Evolutionary conservation across 305 asterid species (phyloP).

Genomic region (Nicotiana rustica): DNA sequence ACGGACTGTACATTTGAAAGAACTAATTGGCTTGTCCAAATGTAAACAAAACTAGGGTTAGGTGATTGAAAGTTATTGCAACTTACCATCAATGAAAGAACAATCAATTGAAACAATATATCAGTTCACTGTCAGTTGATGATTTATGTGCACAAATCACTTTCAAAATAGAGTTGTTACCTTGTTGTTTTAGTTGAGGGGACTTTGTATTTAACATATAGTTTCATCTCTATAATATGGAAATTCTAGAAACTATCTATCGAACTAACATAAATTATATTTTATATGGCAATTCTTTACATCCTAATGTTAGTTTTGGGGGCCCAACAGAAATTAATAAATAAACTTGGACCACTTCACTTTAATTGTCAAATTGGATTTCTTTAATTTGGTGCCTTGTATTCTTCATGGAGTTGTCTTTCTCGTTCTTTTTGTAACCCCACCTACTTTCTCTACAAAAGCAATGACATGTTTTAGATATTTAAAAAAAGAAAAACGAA

Average conservation of each 20-base stretch:
- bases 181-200: slow-evolving; percentile 7
- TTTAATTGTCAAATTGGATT: neutral
- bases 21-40: neutral
- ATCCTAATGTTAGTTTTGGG: neutral
- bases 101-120: neutral
- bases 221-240: neutral
- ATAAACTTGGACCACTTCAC: neutral
- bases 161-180: slow-evolving; percentile 10
- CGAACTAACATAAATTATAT: neutral
- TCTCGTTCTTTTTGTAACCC: neutral
- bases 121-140: neutral
- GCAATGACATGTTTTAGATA: neutral
- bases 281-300: neutral
- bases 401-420: neutral
- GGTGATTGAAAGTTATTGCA: neutral
- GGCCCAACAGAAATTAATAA: neutral
- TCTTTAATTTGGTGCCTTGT: neutral
- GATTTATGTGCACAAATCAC: neutral
- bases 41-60: slow-evolving; percentile 22
- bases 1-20: neutral
- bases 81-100: neutral
- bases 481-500: too few species aligned
- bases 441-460: neutral
- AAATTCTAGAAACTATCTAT: neutral
- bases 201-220: slow-evolving; percentile 1